phyloP scores from a whole-genome alignment of 2,329 filamentous ascomycete genomes.

The Diatrype stigma region DNA sequence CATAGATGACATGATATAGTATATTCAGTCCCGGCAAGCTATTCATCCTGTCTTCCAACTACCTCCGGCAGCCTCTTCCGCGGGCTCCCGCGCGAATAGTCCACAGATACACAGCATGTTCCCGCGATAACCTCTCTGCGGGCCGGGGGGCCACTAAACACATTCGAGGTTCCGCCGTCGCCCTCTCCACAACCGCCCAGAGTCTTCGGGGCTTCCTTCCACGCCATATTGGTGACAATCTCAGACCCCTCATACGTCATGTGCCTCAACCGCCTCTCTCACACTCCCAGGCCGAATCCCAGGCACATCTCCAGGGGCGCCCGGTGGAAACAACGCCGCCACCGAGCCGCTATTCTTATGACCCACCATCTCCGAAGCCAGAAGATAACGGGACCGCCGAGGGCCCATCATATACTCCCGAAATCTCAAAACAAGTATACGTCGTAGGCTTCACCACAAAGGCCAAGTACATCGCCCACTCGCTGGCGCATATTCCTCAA shows the following conservation, averaged over 20 bases:
- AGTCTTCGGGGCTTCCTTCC: constrained; percentile 28
- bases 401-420: constrained; percentile 14
- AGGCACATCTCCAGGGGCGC: constrained; percentile 3
- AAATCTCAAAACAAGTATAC: constrained; percentile 42
- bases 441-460: constrained; percentile 62
- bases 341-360: too few species aligned
- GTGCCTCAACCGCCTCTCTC: too few species aligned
- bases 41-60: constrained; percentile 30
- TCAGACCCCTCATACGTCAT: constrained; percentile 17
- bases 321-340: not conserved
- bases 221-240: constrained; percentile 12
- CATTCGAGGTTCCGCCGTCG: constrained; percentile 21
- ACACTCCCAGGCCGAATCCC: too few species aligned
- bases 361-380: not conserved
- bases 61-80: constrained; percentile 30
- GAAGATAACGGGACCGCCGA: not conserved
- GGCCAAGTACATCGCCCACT: constrained; percentile 63
- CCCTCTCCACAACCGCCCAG: constrained; percentile 15
- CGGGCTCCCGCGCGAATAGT: constrained; percentile 42
- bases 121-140: constrained; percentile 32
- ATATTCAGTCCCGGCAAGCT: constrained; percentile 9
- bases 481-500: constrained; percentile 51
- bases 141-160: constrained; percentile 33
- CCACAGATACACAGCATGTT: constrained; percentile 33
- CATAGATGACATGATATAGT: constrained; percentile 22